Conservation (phyloP, 768 basidiomycete genomes). For the Mycena olivaceomarginata region DNA sequence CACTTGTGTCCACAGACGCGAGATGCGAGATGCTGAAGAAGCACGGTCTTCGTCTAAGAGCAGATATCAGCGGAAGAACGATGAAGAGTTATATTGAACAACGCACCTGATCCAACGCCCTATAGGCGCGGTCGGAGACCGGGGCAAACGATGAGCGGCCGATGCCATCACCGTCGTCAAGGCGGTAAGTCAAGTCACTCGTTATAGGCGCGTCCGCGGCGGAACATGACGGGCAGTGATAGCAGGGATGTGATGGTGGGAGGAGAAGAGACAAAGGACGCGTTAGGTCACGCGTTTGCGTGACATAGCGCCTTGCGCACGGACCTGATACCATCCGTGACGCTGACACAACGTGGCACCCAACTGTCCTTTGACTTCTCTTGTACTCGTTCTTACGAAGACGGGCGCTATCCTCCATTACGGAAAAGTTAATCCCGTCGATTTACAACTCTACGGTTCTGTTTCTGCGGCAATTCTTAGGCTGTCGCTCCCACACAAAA, state of each 20-base stretch:
- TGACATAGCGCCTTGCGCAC: not conserved
- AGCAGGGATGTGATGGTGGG: not conserved
- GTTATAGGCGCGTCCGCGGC: too few species aligned
- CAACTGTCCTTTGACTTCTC: too few species aligned
- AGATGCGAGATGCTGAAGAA: constrained; percentile 46
- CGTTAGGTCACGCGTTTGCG: constrained; percentile 14
- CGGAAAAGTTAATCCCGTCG: too few species aligned
- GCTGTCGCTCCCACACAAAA: too few species aligned
- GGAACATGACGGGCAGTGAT: too few species aligned
- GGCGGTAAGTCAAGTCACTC: constrained; percentile 33
- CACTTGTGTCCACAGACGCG: constrained; percentile 49
- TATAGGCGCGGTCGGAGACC: constrained; percentile 25
- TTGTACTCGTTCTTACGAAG: too few species aligned
- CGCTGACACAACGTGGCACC: not conserved
- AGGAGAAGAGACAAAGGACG: not conserved
- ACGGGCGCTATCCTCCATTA: too few species aligned
- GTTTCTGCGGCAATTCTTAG: too few species aligned
- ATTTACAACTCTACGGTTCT: too few species aligned
- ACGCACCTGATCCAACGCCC: constrained; percentile 28
- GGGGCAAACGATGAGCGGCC: constrained; percentile 31
- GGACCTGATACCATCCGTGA: not conserved
- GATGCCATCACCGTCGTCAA: constrained; percentile 11
- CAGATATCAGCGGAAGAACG: not conserved
- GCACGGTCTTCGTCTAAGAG: constrained; percentile 47
- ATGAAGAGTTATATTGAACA: too few species aligned